Conservation (phyloP, 208 protist species). For the Leishmania martiniquensis region DNA sequence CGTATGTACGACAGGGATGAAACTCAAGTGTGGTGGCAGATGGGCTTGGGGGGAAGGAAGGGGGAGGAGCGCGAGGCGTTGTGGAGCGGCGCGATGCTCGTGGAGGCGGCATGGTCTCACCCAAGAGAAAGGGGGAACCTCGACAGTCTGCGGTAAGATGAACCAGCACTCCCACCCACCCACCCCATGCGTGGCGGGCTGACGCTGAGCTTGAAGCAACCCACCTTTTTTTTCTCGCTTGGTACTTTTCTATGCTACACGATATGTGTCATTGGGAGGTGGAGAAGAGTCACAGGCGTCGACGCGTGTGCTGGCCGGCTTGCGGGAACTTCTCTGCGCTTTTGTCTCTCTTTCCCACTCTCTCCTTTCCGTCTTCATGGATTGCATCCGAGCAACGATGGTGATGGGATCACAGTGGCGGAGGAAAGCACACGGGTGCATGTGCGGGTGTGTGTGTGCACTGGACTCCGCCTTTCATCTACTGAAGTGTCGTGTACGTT, state of each 20-base stretch:
- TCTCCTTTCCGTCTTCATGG: neutral
- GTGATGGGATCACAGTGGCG: neutral
- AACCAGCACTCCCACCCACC: neutral
- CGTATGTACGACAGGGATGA: neutral
- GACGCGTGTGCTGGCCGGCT: neutral
- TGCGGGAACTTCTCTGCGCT: neutral
- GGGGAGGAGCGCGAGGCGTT: neutral
- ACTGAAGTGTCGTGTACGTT: neutral
- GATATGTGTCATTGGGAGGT: neutral
- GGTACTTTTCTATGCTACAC: neutral
- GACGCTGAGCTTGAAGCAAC: neutral
- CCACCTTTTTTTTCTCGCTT: neutral
- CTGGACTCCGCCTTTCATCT: neutral
- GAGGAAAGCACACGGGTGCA: neutral
- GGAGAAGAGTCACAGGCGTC: neutral
- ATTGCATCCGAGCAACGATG: neutral
- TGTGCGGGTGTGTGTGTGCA: neutral
- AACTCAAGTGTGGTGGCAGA: neutral
- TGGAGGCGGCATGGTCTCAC: neutral
- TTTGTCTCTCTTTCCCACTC: neutral
- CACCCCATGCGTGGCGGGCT: neutral
- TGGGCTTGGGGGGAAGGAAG: neutral
- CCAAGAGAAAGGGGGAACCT: neutral
- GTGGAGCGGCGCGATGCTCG: neutral
- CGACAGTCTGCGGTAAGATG: too few relatives aligned